Evolutionary conservation across 2,329 filamentous ascomycete species (phyloP), one percentile per base, ranked within the genome.

Genomic region (Xylaria sp.): DNA sequence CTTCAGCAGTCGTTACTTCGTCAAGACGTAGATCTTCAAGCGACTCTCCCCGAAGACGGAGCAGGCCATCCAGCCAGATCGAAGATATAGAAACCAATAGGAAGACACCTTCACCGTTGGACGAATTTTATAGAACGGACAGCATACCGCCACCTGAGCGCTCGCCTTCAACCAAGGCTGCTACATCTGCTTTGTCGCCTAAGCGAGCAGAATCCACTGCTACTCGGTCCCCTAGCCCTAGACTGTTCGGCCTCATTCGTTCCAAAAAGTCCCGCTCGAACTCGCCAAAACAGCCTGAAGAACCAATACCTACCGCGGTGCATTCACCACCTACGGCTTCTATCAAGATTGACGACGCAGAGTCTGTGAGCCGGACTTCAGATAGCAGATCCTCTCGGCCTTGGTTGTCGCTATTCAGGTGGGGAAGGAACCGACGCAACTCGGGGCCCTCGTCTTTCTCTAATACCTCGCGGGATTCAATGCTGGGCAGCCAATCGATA

Each of bases 381-480:
- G 86, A 88, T 59, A 81, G 83, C 57, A 87, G 85, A 67, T 81
- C 77, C 34, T 82, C 81, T 62, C 80, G 77, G 15, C 86, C 90
- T 0, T 92, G 94, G 84, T 88, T 89, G 4, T 90, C 92, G 0
- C 87, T 97, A 41, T 93, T 97, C 80, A 89, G 88, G 74, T 91
- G 91, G 78, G 87, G 87, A 32, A 83, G 87, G 84, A 84, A 83
- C 78, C 83, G 86, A 81, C 80, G 88, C 79, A 76, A 82, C 76
- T 80, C 86, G 77, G 85, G 78, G 2, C 86, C 91, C 3, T 91
- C 93, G 0, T 94, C 94, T n/a, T 96, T 97, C 77, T 94, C 93
- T 4, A 97, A 97, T 75, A 93, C 93, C 0, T 97, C 94, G 1
- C 88, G 94, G 70, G 94, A 97, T 76, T 97, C 94, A 18, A 95